These are phyloP conservation scores for Anethum foeniculum DNA, from an alignment of 140 eudicot genomes.

Conservation along the genomic window DNA sequence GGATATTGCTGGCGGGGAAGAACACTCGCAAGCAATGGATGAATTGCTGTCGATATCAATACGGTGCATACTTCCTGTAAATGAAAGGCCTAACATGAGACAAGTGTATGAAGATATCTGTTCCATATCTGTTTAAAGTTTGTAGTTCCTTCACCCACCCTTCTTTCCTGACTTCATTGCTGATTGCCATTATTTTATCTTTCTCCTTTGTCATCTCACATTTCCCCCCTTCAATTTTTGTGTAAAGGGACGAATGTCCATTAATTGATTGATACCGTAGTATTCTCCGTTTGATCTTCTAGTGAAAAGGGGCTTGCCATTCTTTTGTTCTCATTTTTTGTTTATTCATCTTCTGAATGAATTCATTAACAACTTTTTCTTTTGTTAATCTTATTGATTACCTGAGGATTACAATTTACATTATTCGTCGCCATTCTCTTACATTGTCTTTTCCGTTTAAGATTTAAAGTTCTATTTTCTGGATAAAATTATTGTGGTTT, in stretches of 20 bases:
- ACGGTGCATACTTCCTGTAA: conserved; percentile 80
- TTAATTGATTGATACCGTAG: conserved; percentile 45
- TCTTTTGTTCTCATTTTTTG: neutral
- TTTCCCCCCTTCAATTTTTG: conserved; percentile 45
- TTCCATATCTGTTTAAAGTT: conserved; percentile 62
- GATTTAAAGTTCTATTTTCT: neutral
- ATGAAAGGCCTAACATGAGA: conserved; percentile 84
- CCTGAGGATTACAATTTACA: neutral
- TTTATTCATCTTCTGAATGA: neutral
- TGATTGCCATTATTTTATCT: conserved; percentile 15
- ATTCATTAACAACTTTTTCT: neutral
- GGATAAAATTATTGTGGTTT: neutral
- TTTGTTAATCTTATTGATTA: neutral
- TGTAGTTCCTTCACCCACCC: conserved; percentile 19
- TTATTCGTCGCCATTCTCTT: neutral
- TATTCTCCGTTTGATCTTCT: conserved; percentile 21
- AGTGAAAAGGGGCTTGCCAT: conserved; percentile 20
- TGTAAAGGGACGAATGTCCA: conserved; percentile 66
- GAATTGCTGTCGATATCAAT: conserved; percentile 84
- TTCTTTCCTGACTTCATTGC: conserved; percentile 21
- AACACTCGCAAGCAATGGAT: conserved; percentile 71
- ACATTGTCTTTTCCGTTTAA: neutral
- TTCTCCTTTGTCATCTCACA: conserved; percentile 16
- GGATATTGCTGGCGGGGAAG: conserved; percentile 71
- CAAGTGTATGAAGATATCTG: conserved; percentile 75